Percentiles rank a stretch among this genome's conserved stretches.
Evolutionary conservation across 371 early-diverging fungal species (phyloP).

Genomic region (Paramicrosporidium saccamoebae): DNA sequence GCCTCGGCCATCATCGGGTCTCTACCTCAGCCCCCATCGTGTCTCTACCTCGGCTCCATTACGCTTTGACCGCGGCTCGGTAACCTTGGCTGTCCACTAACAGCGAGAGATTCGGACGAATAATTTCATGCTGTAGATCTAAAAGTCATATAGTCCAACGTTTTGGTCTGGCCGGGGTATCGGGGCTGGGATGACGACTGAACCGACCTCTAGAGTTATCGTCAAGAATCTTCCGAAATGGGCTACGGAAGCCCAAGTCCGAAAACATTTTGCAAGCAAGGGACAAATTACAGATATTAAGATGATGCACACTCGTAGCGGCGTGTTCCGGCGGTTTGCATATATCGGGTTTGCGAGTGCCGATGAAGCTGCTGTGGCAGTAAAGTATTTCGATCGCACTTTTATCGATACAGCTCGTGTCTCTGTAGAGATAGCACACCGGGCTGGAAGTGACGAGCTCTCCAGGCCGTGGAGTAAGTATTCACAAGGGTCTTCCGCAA

Average conservation of each 20-base stretch:
- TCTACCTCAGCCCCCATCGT: too few species aligned
- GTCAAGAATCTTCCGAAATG: constrained; percentile 77
- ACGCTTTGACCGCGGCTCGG: too few species aligned
- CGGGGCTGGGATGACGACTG: too few species aligned
- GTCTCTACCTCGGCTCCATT: too few species aligned
- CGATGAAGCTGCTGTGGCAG: constrained; percentile 39
- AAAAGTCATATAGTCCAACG: too few species aligned
- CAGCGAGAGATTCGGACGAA: too few species aligned
- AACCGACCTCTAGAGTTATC: constrained; percentile 33
- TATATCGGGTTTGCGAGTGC: constrained; percentile 65
- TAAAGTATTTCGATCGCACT: constrained; percentile 50
- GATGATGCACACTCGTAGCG: constrained; percentile 32
- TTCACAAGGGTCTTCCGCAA: constrained; percentile 36
- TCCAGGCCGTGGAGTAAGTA: constrained; percentile 66
- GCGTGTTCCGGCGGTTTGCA: constrained; percentile 51
- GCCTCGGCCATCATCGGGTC: too few species aligned
- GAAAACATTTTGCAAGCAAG: constrained; percentile 42
- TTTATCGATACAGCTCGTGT: constrained; percentile 65
- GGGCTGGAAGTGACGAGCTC: constrained; percentile 18
- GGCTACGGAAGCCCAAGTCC: constrained; percentile 38
- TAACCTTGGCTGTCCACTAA: too few species aligned
- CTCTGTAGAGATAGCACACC: constrained; percentile 47
- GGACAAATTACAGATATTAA: constrained; percentile 72
- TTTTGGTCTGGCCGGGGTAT: too few species aligned
- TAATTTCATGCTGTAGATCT: too few species aligned